A percentile compares a stretch with the other conserved stretches of the same genome.
These are phyloP conservation scores for Scheffersomyces insectosa DNA, from an alignment of 1,139 yeast species.

Conservation along the genomic window DNA sequence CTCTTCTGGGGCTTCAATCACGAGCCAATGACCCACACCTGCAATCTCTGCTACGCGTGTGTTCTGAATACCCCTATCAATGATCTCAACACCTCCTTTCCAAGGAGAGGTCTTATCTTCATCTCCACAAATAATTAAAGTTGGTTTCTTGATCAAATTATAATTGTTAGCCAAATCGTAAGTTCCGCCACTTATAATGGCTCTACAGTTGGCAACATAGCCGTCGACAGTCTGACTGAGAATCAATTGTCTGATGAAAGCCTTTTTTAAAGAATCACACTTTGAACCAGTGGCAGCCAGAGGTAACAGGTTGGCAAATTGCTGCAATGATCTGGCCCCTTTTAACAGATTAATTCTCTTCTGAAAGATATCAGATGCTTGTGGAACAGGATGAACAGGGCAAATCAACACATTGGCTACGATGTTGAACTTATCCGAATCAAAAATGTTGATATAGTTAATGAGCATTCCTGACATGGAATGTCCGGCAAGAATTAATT, in stretches of 20 bases:
- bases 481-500: constrained; percentile 24
- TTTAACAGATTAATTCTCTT: constrained; percentile 15
- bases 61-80: constrained; percentile 13
- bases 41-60: constrained; percentile 10
- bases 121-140: constrained; percentile 20
- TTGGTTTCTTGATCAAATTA: constrained; percentile 14
- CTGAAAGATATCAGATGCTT: constrained; percentile 14
- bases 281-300: constrained; percentile 21
- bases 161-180: constrained; percentile 13
- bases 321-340: constrained; percentile 10
- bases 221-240: constrained; percentile 20
- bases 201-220: constrained; percentile 23
- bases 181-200: constrained; percentile 14
- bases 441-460: constrained; percentile 11
- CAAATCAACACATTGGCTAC: constrained; percentile 19
- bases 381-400: constrained; percentile 24
- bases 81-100: constrained; percentile 20
- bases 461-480: constrained; percentile 32
- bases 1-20: constrained; percentile 19
- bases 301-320: constrained; percentile 20
- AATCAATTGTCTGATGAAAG: constrained; percentile 23
- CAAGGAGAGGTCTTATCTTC: constrained; percentile 26
- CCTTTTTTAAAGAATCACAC: constrained; percentile 14
- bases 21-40: constrained; percentile 29
- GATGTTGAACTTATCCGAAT: constrained; percentile 7